Percentiles rank a stretch among this genome's conserved stretches.
These are phyloP conservation scores for Chaetomium strumarium DNA, from an alignment of 2,329 filamentous ascomycete genomes.

Conservation along the genomic window DNA sequence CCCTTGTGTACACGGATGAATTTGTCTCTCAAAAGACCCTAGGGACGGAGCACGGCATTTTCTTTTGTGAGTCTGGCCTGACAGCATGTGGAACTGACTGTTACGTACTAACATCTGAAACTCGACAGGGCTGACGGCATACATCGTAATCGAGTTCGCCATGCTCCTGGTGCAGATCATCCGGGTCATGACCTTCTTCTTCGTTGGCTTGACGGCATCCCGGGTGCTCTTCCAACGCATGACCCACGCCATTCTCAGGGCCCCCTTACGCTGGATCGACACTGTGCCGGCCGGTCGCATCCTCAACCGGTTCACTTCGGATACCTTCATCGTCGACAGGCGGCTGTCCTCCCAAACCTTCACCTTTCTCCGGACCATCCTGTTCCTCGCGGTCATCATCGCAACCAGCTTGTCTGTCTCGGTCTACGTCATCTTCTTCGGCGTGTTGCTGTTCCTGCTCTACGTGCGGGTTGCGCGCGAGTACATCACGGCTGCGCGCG, in stretches of 20 bases:
- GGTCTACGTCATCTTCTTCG: slow-evolving; percentile 32
- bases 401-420: slow-evolving; percentile 33
- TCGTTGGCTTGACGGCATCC: slow-evolving; percentile 29
- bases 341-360: slow-evolving; percentile 28
- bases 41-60: slow-evolving; percentile 15
- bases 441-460: slow-evolving; percentile 30
- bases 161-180: slow-evolving; percentile 22
- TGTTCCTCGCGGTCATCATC: slow-evolving; percentile 33
- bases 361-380: slow-evolving; percentile 26
- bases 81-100: background rate
- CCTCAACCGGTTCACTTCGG: slow-evolving; percentile 38
- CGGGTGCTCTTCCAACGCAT: slow-evolving; percentile 30
- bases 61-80: slow-evolving; percentile 15
- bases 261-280: slow-evolving; percentile 37
- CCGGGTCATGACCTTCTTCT: slow-evolving; percentile 26
- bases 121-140: slow-evolving; percentile 26
- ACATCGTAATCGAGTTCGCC: slow-evolving; percentile 28
- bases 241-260: slow-evolving; percentile 34
- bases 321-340: slow-evolving; percentile 36
- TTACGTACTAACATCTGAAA: background rate
- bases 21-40: slow-evolving; percentile 4
- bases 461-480: slow-evolving; percentile 31
- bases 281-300: slow-evolving; percentile 37
- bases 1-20: slow-evolving; percentile 12
- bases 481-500: slow-evolving; percentile 35